Percentiles rank a stretch among this genome's conserved stretches.
Evolutionary conservation across 2,329 filamentous ascomycete species (phyloP).

Genomic region (Diaporthe sp.): DNA sequence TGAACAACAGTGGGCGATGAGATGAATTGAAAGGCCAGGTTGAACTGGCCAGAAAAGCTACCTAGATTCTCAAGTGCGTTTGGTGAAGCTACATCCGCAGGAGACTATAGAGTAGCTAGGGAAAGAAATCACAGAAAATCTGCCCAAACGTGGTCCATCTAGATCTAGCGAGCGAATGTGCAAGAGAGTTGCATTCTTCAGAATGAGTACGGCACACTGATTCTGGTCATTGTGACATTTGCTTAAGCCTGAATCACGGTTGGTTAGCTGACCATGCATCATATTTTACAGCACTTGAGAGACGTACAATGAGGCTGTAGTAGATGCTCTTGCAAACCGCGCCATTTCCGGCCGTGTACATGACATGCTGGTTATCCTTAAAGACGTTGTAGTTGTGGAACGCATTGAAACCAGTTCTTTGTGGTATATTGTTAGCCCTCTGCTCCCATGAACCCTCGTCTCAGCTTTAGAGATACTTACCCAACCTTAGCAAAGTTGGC

Average conservation of each 20-base stretch:
- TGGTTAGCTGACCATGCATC: neutral
- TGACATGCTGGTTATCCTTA: neutral
- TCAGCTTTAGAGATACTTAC: neutral
- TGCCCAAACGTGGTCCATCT: neutral
- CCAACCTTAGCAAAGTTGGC: neutral
- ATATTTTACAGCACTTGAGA: too few species aligned
- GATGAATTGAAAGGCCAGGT: neutral
- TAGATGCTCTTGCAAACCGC: constrained; percentile 18
- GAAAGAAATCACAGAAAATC: neutral
- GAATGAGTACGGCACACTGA: neutral
- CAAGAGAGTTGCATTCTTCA: neutral
- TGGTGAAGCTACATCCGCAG: neutral
- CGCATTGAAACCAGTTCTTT: neutral
- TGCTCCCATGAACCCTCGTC: too few species aligned
- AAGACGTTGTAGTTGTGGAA: constrained; percentile 14
- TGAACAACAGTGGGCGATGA: neutral
- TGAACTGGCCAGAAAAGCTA: neutral
- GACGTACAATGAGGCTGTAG: neutral
- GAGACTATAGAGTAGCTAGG: neutral
- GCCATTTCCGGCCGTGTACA: constrained; percentile 47
- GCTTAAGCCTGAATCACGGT: neutral
- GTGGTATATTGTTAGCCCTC: neutral
- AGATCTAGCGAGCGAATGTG: neutral
- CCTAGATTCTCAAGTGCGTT: neutral
- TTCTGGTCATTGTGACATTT: neutral